Evolutionary conservation across 768 basidiomycete species (phyloP).

Genomic region (Lyophyllum semitale): DNA sequence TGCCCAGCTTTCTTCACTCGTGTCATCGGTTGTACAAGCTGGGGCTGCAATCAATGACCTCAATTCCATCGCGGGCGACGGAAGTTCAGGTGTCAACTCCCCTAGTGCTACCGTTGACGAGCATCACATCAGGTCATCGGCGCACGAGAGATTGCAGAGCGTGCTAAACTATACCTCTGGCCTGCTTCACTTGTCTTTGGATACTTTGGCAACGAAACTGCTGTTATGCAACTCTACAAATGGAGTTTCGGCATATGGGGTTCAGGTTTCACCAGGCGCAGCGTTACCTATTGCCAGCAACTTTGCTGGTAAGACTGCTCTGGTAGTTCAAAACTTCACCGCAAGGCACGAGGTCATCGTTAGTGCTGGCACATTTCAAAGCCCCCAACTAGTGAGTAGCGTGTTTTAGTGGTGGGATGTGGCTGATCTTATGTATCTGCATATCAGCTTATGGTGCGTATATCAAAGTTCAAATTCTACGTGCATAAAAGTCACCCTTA

Average conservation of each 20-base stretch:
- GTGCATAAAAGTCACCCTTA: no score
- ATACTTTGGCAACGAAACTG: slow-evolving; percentile 29
- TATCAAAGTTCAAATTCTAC: no score
- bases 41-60: slow-evolving; percentile 23
- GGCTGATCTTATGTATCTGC: background rate
- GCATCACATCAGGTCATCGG: slow-evolving; percentile 25
- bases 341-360: slow-evolving; percentile 28
- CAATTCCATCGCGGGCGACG: slow-evolving; percentile 22
- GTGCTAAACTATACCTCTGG: slow-evolving; percentile 14
- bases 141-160: slow-evolving; percentile 22
- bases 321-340: slow-evolving; percentile 19
- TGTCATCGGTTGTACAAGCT: slow-evolving; percentile 14
- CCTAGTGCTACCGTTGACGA: slow-evolving; percentile 25
- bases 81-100: slow-evolving; percentile 18
- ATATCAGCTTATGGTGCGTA: slow-evolving; percentile 27
- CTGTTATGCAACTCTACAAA: slow-evolving; percentile 18
- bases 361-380: slow-evolving; percentile 30
- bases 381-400: slow-evolving; percentile 26
- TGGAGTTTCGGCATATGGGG: slow-evolving; percentile 23
- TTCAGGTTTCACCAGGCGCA: slow-evolving; percentile 23
- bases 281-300: slow-evolving; percentile 27
- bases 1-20: slow-evolving; percentile 22
- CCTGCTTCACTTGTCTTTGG: slow-evolving; percentile 20
- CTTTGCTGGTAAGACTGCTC: slow-evolving; percentile 21
- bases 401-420: background rate